Evolutionary conservation across 1,139 yeast species (phyloP), one percentile per base, ranked within the genome.

Genomic region (Kodamaea sp.): DNA sequence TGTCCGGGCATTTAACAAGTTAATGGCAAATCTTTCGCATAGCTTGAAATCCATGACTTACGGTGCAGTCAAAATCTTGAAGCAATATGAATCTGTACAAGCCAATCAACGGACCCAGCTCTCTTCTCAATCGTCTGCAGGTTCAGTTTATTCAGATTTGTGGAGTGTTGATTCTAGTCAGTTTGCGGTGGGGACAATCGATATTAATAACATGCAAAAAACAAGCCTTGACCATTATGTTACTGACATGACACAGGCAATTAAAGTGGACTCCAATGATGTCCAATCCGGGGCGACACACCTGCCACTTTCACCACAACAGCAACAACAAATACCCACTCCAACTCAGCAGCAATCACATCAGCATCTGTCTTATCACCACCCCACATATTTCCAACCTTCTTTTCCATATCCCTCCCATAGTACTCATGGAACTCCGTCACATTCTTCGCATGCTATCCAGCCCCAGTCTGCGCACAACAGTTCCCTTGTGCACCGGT

Each of bases 1-100:
- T 4, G 31, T 31, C n/a, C 41, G 39, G 1, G 43, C 51, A 4
- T 69, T 64, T 38, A 25, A 41, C 14, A 30, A 35, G 3, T 34
- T 66, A 7, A 58, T 69, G 53, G 35, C 29, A 8, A 41, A 43
- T 15, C 47, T 68, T 26, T 39, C 57, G 1, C 23, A 37, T 5
- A 51, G 49, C 4, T 49, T 67, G 31, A 66, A 61, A 38, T 37
- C 46, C 4, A 56, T 66, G 59, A 44, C 61, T 5, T 61, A 50
- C 35, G 61, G 62, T 6, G 54, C 64, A 2, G 48, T 62, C 8
- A 63, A 58, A 34, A 47, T 64, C 8, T 50, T 66, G 29, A 48
- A 47, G 26, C 61, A 50, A 15, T 51, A 44, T 36, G 61, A 59
- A 31, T 41, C 37, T 13, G 28, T 32, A 31, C 32, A 34, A 24